phyloP scores from a whole-genome alignment of 306 rosid species.

The Prosopis cineraria region DNA sequence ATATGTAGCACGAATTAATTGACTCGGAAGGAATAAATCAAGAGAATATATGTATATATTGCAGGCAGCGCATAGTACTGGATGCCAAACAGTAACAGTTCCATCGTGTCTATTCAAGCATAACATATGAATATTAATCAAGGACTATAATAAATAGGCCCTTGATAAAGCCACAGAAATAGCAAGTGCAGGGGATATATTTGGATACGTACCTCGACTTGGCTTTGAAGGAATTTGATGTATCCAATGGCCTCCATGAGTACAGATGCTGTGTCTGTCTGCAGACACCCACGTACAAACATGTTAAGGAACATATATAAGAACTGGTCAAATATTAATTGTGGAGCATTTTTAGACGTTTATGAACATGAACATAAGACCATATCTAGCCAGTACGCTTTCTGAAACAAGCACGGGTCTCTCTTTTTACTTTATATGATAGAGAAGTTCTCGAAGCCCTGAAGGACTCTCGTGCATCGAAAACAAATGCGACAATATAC shows the following conservation, averaged over 20 bases:
- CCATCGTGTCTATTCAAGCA: neutral
- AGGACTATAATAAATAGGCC: neutral
- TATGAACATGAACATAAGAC: neutral
- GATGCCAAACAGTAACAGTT: neutral
- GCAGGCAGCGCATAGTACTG: neutral
- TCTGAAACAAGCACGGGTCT: neutral
- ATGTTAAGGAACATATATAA: neutral
- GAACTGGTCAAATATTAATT: neutral
- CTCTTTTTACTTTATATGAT: neutral
- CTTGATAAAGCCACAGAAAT: neutral
- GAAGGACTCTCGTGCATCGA: neutral
- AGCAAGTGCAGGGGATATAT: neutral
- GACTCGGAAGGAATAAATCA: neutral
- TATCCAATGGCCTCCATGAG: conserved; percentile 57
- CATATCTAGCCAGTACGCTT: neutral
- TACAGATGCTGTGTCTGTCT: conserved; percentile 32
- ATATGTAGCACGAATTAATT: neutral
- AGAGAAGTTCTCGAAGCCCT: neutral
- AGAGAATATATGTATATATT: neutral
- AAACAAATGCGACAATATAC: neutral
- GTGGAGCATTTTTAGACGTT: neutral
- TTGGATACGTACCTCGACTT: conserved; percentile 77
- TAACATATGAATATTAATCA: neutral
- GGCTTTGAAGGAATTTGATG: conserved; percentile 79
- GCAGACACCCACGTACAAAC: neutral